Conservation (phyloP, 306 rosid species). For the Gynostemma pentaphyllum region DNA sequence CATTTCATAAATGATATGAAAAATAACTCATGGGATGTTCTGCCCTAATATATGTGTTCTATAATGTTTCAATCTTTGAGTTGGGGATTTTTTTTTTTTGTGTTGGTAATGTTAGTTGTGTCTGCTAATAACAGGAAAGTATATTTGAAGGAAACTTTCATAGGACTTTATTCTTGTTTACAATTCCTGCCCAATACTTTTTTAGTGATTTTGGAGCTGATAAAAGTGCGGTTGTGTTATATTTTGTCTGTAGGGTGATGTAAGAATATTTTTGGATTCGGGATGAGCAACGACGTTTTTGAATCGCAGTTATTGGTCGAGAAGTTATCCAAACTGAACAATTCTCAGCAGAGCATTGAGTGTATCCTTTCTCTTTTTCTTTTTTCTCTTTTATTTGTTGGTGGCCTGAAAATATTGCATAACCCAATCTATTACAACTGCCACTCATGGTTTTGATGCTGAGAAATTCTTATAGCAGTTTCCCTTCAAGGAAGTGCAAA, state of each 20-base stretch:
- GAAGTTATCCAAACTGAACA: constrained; percentile 75
- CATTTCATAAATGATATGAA: neutral
- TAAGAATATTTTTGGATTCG: constrained; percentile 25
- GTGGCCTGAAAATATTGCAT: neutral
- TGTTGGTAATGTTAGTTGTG: neutral
- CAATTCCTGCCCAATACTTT: too few species aligned
- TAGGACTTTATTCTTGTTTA: neutral
- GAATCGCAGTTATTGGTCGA: constrained; percentile 51
- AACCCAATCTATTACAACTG: neutral
- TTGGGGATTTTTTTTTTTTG: neutral
- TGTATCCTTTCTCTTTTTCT: constrained; percentile 46
- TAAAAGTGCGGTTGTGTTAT: neutral
- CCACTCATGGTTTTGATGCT: neutral
- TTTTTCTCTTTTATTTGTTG: neutral
- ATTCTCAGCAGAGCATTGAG: constrained; percentile 84
- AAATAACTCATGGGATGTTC: neutral
- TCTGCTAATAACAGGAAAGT: neutral
- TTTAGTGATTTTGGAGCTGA: neutral
- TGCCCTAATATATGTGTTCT: neutral
- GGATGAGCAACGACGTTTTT: constrained; percentile 51
- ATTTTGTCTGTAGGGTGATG: constrained; percentile 19
- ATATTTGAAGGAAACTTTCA: neutral
- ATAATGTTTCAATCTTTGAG: neutral
- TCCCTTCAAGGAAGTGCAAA: too few species aligned
- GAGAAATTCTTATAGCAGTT: neutral